Percentiles rank a stretch among this genome's conserved stretches.
phyloP scores from a whole-genome alignment of 1,139 yeast genomes.

The Yamadazyma diddensiae region DNA sequence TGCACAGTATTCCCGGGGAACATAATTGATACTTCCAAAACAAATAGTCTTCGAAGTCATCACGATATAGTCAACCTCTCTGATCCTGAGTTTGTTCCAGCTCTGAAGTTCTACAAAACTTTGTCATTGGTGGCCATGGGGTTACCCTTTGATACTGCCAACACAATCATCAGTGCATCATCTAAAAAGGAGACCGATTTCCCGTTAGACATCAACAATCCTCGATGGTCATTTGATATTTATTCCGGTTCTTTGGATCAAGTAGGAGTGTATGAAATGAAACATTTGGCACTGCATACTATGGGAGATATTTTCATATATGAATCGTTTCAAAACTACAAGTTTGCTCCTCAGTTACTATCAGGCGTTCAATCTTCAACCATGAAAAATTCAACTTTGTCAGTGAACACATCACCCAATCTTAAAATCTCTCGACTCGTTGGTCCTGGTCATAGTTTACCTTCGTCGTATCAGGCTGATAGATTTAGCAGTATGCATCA shows the following conservation, averaged over 20 bases:
- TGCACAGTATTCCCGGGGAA: conserved; percentile 34
- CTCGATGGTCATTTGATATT: conserved; percentile 31
- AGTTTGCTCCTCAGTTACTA: conserved; percentile 14
- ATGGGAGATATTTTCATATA: conserved; percentile 27
- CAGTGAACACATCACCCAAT: conserved; percentile 29
- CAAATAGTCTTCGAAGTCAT: conserved; percentile 29
- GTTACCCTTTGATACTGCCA: conserved; percentile 20
- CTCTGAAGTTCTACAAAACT: conserved; percentile 29
- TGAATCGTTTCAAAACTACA: conserved; percentile 24
- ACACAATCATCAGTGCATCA: conserved; percentile 15
- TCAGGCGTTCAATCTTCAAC: background rate
- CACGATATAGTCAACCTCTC: conserved; percentile 29
- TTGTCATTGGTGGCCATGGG: conserved; percentile 34
- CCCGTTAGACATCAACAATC: conserved; percentile 16
- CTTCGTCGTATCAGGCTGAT: conserved; percentile 30
- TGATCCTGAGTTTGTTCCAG: conserved; percentile 22
- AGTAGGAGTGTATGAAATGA: conserved; percentile 42
- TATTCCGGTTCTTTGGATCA: conserved; percentile 40
- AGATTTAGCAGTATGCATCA: conserved; percentile 22
- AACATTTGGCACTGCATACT: conserved; percentile 25
- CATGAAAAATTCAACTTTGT: conserved; percentile 19
- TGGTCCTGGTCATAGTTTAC: conserved; percentile 29
- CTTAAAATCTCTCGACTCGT: conserved; percentile 30
- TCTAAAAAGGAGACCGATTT: conserved; percentile 26
- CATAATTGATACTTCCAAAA: conserved; percentile 19